phyloP scores from a whole-genome alignment of 495 filamentous ascomycete genomes.

The Penicillium cataractarum region DNA sequence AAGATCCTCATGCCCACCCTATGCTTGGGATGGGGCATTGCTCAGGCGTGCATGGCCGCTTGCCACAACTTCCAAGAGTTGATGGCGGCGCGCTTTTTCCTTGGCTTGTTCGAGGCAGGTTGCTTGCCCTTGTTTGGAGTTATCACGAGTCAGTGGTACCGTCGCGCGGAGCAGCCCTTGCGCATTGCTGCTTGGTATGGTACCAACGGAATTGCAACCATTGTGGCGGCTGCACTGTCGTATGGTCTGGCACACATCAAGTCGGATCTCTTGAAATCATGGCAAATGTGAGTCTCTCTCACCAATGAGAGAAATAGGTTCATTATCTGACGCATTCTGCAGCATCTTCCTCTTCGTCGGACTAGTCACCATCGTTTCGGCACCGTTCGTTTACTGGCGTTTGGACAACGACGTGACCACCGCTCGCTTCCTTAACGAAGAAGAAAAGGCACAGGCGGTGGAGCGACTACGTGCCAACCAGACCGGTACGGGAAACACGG shows the following conservation, averaged over 20 bases:
- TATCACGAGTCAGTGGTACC: slow-evolving; percentile 55
- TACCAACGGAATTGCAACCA: slow-evolving; percentile 53
- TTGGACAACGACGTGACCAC: slow-evolving; percentile 53
- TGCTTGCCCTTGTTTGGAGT: slow-evolving; percentile 62
- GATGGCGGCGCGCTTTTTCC: slow-evolving; percentile 51
- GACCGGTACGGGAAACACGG: slow-evolving; percentile 55
- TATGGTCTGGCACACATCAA: slow-evolving; percentile 60
- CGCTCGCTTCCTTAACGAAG: slow-evolving; percentile 62
- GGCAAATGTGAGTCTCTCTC: slow-evolving; percentile 58
- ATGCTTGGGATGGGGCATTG: slow-evolving; percentile 57
- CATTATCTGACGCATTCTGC: not conserved
- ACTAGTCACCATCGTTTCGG: slow-evolving; percentile 49
- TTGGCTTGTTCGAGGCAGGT: slow-evolving; percentile 56
- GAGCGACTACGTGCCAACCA: slow-evolving; percentile 66
- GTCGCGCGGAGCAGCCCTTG: slow-evolving; percentile 52
- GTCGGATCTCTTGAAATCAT: slow-evolving; percentile 53
- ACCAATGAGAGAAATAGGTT: not conserved
- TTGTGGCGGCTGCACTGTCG: slow-evolving; percentile 49
- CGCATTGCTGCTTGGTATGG: slow-evolving; percentile 55
- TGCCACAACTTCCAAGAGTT: slow-evolving; percentile 46
- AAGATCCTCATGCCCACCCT: slow-evolving; percentile 64
- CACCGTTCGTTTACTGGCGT: slow-evolving; percentile 46
- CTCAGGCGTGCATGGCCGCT: slow-evolving; percentile 50
- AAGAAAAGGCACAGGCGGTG: slow-evolving; percentile 61
- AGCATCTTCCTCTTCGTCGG: slow-evolving; percentile 53